These are phyloP conservation scores for Cruciata laevipes DNA, from an alignment of 257 asterid species.

Conservation along the genomic window DNA sequence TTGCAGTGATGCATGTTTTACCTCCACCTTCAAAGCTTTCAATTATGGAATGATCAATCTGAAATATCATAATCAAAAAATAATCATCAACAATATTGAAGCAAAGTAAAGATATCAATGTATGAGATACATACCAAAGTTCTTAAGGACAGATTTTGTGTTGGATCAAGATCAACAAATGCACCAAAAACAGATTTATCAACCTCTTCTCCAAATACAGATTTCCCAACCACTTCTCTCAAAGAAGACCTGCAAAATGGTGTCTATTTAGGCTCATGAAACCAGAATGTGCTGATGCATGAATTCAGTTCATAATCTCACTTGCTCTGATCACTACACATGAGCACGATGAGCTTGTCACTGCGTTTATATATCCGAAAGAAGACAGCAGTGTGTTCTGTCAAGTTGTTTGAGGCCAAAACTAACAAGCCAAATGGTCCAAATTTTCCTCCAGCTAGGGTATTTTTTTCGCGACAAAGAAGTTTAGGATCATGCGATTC, in stretches of 20 bases:
- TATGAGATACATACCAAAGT: constrained; percentile 21
- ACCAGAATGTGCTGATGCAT: not conserved
- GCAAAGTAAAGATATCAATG: not conserved
- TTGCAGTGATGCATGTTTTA: constrained; percentile 28
- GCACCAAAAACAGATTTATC: constrained; percentile 19
- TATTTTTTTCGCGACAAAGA: constrained; percentile 23
- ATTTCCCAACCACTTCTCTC: constrained; percentile 16
- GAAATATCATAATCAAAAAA: constrained; percentile 1
- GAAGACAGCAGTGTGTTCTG: constrained; percentile 27
- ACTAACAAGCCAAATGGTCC: constrained; percentile 35
- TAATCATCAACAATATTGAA: no score
- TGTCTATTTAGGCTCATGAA: not conserved
- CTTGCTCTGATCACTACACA: constrained; percentile 38
- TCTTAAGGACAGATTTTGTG: constrained; percentile 21
- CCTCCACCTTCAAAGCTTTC: constrained; percentile 36
- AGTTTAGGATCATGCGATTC: constrained; percentile 21
- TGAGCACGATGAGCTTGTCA: constrained; percentile 22
- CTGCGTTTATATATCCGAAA: constrained; percentile 19
- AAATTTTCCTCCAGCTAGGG: constrained; percentile 18
- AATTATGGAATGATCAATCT: constrained; percentile 33
- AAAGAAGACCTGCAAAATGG: constrained; percentile 23
- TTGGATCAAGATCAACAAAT: constrained; percentile 24
- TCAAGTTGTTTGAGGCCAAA: constrained; percentile 28
- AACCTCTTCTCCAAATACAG: constrained; percentile 21
- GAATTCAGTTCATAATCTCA: not conserved